These are phyloP conservation scores for Paramecium sonneborni DNA, from an alignment of 73 alveolate genomes.

Conservation along the genomic window DNA sequence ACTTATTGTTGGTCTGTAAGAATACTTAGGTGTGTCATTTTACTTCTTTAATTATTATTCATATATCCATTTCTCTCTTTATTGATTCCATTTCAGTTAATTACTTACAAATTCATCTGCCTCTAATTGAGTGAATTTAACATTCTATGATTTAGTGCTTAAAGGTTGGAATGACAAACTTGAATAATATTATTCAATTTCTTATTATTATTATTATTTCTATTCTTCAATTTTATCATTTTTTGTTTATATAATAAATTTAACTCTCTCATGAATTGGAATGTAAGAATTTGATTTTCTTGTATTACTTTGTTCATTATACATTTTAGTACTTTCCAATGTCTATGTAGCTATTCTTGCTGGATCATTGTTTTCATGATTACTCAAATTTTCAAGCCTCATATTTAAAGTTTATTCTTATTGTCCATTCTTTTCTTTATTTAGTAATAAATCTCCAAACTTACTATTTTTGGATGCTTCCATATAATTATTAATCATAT, in stretches of 20 bases:
- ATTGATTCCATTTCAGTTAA: neutral
- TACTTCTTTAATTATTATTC: neutral
- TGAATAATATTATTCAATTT: neutral
- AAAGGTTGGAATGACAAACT: neutral
- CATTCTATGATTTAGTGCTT: neutral
- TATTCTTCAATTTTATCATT: neutral
- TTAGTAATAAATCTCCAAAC: neutral
- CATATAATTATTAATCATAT: constrained; percentile 3
- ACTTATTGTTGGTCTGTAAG: constrained; percentile 20
- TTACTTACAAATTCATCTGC: neutral
- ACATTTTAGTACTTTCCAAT: neutral
- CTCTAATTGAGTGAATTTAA: neutral
- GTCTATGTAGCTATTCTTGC: neutral
- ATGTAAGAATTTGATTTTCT: neutral
- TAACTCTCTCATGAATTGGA: constrained; percentile 16
- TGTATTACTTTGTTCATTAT: neutral
- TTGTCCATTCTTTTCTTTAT: neutral
- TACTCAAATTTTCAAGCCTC: neutral
- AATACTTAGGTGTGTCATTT: neutral
- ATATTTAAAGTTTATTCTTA: neutral
- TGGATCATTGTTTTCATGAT: neutral
- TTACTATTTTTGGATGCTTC: constrained; percentile 8
- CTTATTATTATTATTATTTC: neutral
- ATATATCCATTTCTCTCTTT: neutral
- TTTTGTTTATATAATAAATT: neutral